Percentiles rank a stretch among this genome's conserved stretches.
Evolutionary conservation across 2,329 filamentous ascomycete species (phyloP).

Genomic region (Zymoseptoria brevis): DNA sequence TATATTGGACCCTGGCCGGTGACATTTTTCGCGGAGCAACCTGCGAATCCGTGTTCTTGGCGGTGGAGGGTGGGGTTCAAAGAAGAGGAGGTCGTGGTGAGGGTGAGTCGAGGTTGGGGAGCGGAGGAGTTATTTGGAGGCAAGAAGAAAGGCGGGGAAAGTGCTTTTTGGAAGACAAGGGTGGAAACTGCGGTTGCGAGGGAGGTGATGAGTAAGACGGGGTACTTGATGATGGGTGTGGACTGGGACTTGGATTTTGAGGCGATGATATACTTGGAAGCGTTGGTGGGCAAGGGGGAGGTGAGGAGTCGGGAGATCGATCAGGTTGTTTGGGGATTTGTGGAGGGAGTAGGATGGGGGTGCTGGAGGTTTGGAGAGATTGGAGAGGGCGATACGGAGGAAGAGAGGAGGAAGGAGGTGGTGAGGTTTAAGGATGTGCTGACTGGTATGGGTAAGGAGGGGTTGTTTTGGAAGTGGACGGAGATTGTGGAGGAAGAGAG

Average conservation of each 20-base stretch:
- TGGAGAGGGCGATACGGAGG: constrained; percentile 43
- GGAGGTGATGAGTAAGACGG: constrained; percentile 67
- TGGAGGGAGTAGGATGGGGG: constrained; percentile 60
- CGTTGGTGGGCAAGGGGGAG: constrained; percentile 56
- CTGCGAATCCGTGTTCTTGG: constrained; percentile 63
- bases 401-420: constrained; percentile 63
- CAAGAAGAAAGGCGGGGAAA: constrained; percentile 46
- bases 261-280: constrained; percentile 67
- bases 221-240: constrained; percentile 75
- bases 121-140: constrained; percentile 47
- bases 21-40: constrained; percentile 51
- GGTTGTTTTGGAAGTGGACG: constrained; percentile 85
- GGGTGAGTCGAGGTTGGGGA: constrained; percentile 69
- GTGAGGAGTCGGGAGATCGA: constrained; percentile 59
- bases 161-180: constrained; percentile 51
- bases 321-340: constrained; percentile 61
- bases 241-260: constrained; percentile 85
- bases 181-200: constrained; percentile 63
- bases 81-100: constrained; percentile 72
- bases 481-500: constrained; percentile 87
- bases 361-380: constrained; percentile 33
- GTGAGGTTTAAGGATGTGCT: constrained; percentile 73
- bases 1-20: constrained; percentile 41
- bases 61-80: constrained; percentile 67
- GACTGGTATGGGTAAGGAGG: constrained; percentile 70